Evolutionary conservation across 2,329 filamentous ascomycete genomes (phyloP).

Genomic region (Penicillium sp.): DNA sequence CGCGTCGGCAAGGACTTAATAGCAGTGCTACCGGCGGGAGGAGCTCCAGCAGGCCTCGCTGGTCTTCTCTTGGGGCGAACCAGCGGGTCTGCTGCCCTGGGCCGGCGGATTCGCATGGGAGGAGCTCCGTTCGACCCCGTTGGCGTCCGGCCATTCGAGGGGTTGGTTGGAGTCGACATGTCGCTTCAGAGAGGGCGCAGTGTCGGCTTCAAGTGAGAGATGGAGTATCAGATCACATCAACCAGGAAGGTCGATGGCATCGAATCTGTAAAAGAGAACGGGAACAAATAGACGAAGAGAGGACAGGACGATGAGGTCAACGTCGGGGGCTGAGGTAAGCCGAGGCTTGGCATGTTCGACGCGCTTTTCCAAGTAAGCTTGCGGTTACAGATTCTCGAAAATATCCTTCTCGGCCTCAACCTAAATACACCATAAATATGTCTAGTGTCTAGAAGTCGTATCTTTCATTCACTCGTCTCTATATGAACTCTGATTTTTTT

Average conservation of each 20-base stretch:
- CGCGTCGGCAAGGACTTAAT: conserved; percentile 27
- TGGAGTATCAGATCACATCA: background rate
- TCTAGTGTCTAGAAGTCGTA: background rate
- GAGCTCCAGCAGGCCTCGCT: conserved; percentile 23
- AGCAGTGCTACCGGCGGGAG: conserved; percentile 24
- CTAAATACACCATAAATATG: background rate
- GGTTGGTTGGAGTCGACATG: conserved; percentile 43
- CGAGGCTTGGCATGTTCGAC: background rate
- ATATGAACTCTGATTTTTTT: background rate
- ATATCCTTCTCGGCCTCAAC: background rate
- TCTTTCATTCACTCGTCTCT: background rate
- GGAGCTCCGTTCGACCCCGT: conserved; percentile 49
- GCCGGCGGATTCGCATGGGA: conserved; percentile 47
- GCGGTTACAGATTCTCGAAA: background rate
- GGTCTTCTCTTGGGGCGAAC: conserved; percentile 58
- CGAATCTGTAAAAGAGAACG: conserved; percentile 7
- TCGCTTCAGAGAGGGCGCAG: conserved; percentile 5
- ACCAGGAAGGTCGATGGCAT: background rate
- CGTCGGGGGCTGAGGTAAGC: conserved; percentile 1
- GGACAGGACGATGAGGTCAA: conserved; percentile 3
- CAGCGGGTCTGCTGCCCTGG: conserved; percentile 60
- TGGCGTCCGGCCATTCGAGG: conserved; percentile 48
- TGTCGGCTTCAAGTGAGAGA: background rate
- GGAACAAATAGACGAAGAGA: background rate
- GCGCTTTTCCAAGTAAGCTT: background rate